Conservation (phyloP, 2,329 filamentous ascomycete genomes). For the Mariannaea sp. region DNA sequence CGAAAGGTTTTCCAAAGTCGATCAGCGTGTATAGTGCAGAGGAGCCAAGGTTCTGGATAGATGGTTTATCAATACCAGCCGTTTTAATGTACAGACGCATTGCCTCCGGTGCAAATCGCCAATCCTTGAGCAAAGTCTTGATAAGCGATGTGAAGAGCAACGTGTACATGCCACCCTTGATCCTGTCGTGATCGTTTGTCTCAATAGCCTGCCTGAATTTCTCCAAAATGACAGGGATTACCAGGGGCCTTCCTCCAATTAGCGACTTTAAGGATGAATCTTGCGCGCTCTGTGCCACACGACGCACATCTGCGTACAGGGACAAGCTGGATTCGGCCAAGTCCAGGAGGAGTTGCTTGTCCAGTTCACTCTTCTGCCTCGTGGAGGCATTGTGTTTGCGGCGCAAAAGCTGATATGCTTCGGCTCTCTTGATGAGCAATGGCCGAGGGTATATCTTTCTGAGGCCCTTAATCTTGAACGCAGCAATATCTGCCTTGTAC, state of each 20-base stretch:
- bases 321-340: constrained; percentile 89
- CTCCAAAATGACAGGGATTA: constrained; percentile 85
- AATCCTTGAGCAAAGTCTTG: constrained; percentile 87
- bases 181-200: constrained; percentile 81
- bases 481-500: constrained; percentile 82
- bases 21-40: constrained; percentile 84
- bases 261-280: constrained; percentile 93
- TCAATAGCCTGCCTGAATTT: constrained; percentile 79
- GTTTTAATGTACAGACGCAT: constrained; percentile 90
- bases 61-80: constrained; percentile 88
- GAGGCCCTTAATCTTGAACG: constrained; percentile 92
- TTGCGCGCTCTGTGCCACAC: constrained; percentile 87
- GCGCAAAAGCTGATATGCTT: constrained; percentile 93
- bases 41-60: constrained; percentile 86
- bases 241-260: constrained; percentile 82
- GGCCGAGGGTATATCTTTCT: constrained; percentile 92
- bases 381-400: constrained; percentile 91
- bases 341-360: constrained; percentile 83
- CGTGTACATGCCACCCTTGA: constrained; percentile 94
- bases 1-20: constrained; percentile 88
- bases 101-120: constrained; percentile 91
- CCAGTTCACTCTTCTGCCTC: constrained; percentile 85
- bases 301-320: constrained; percentile 91
- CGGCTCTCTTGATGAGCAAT: constrained; percentile 87
- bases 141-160: constrained; percentile 86